Evolutionary conservation across 306 rosid species (phyloP).

Genomic region (Dalbergia cochinchinensis): DNA sequence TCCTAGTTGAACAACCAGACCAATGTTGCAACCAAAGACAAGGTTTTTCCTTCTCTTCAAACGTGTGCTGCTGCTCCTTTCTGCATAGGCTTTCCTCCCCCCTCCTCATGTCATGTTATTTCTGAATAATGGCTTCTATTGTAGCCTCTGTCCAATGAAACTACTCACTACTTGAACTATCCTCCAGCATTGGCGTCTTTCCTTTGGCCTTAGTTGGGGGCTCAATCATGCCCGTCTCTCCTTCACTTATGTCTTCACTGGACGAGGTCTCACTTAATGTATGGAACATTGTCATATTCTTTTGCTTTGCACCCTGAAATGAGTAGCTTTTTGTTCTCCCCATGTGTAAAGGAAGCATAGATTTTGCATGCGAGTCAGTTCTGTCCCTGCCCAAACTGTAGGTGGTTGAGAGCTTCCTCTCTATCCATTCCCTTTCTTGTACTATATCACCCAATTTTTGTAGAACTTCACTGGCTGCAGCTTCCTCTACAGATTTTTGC

Average conservation of each 20-base stretch:
- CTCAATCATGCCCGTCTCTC: conserved; percentile 47
- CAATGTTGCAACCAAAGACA: neutral
- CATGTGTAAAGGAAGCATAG: conserved; percentile 65
- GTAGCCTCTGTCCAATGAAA: neutral
- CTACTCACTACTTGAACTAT: conserved; percentile 26
- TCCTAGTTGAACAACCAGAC: neutral
- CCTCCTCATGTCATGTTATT: conserved; percentile 17
- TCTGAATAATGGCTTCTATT: conserved; percentile 11
- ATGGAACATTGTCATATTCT: conserved; percentile 54
- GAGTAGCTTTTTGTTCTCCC: conserved; percentile 57
- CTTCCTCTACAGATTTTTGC: conserved; percentile 57
- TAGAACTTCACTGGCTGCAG: conserved; percentile 48
- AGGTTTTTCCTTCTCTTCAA: conserved; percentile 42
- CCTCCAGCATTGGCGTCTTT: conserved; percentile 39
- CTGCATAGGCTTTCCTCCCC: conserved; percentile 1
- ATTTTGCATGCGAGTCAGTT: conserved; percentile 39
- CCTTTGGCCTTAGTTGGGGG: conserved; percentile 42
- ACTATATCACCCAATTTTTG: conserved; percentile 53
- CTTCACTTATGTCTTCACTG: conserved; percentile 53
- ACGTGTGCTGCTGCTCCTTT: conserved; percentile 32
- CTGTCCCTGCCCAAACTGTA: conserved; percentile 76
- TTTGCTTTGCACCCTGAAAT: conserved; percentile 52
- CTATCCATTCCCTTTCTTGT: conserved; percentile 62
- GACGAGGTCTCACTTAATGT: conserved; percentile 63
- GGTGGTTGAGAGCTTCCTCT: conserved; percentile 71